Evolutionary conservation across 352 stramenopile genomes (phyloP).

Genomic region (Pythium biforme): DNA sequence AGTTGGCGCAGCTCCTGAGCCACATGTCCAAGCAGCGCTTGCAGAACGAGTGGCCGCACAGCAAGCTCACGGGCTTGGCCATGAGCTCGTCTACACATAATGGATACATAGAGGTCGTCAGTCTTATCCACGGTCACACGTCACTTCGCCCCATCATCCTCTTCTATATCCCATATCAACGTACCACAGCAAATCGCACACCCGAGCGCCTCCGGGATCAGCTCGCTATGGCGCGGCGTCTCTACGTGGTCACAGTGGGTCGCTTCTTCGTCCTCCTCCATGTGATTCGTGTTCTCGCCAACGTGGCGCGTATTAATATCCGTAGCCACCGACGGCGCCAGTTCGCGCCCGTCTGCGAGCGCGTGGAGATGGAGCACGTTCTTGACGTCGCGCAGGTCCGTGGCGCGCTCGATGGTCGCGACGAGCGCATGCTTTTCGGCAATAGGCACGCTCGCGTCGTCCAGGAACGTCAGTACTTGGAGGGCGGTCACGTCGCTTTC

Average conservation of each 20-base stretch:
- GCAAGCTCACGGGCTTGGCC: slow-evolving; percentile 40
- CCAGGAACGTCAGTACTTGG: slow-evolving; percentile 9
- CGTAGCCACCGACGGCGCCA: too few relatives aligned
- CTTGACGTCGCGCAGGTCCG: slow-evolving; percentile 9
- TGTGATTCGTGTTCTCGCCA: too few relatives aligned
- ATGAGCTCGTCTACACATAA: slow-evolving; percentile 45
- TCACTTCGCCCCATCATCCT: not conserved
- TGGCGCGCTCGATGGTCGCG: slow-evolving; percentile 17
- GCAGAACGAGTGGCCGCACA: slow-evolving; percentile 50
- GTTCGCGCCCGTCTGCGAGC: not conserved
- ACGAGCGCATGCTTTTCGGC: slow-evolving; percentile 20
- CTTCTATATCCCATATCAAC: slow-evolving; percentile 1
- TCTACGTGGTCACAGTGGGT: not conserved
- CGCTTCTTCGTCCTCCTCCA: too few relatives aligned
- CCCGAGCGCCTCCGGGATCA: slow-evolving; percentile 32
- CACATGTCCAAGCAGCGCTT: slow-evolving; percentile 43
- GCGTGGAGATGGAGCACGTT: slow-evolving; percentile 13
- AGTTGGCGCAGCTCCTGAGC: slow-evolving; percentile 37
- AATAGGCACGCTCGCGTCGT: slow-evolving; percentile 1
- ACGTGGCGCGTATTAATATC: too few relatives aligned
- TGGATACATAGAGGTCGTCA: not conserved
- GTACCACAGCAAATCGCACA: slow-evolving; percentile 46
- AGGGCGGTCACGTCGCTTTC: slow-evolving; percentile 10
- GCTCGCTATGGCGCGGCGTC: not conserved
- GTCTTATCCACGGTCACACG: not conserved